phyloP scores from a whole-genome alignment of 139 green algal genomes.

The Chlamydomonas urium region DNA sequence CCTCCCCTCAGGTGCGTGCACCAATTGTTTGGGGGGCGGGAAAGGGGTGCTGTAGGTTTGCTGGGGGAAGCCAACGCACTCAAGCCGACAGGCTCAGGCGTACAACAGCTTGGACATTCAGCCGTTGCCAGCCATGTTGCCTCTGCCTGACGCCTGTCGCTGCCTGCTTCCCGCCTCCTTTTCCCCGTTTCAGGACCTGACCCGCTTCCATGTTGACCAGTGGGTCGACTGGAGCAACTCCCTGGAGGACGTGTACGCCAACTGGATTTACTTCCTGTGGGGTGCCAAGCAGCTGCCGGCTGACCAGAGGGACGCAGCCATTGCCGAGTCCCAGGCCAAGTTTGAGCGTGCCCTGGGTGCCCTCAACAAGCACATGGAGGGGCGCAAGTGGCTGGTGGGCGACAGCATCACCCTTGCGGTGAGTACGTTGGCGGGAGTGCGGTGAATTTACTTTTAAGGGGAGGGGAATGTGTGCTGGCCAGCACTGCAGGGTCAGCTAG shows the following conservation, averaged over 20 bases:
- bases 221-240: slow-evolving; percentile 25
- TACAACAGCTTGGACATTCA: neutral
- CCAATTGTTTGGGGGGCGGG: no score
- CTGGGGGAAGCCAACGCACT: no score
- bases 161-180: neutral
- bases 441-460: neutral
- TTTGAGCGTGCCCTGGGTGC: neutral
- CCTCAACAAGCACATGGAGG: neutral
- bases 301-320: neutral
- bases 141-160: neutral
- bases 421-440: neutral
- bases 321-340: neutral
- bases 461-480: no score
- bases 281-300: neutral
- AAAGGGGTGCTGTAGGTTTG: no score
- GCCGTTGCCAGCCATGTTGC: no score
- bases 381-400: slow-evolving; percentile 9
- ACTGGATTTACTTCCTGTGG: neutral
- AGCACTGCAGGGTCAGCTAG: no score
- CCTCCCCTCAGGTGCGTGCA: no score
- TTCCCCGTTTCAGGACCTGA: slow-evolving; percentile 10
- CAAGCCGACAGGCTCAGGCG: no score
- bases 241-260: neutral
- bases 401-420: slow-evolving; percentile 17
- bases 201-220: slow-evolving; percentile 11